These are phyloP conservation scores for Candida rishiriensis DNA, from an alignment of 805 yeast species.

Conservation along the genomic window DNA sequence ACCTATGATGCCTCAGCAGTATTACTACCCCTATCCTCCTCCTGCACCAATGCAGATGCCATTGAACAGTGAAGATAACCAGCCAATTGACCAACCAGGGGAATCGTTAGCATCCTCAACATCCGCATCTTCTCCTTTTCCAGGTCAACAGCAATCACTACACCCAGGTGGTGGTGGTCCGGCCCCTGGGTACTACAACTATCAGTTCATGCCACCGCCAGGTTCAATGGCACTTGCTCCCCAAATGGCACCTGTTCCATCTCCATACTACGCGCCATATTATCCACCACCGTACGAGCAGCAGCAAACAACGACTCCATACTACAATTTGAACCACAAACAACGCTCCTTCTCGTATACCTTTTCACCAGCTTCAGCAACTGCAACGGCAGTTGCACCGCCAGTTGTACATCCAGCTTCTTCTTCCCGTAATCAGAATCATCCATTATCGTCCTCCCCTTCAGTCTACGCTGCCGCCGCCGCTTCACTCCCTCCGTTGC, in stretches of 20 bases:
- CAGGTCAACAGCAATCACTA: too few species aligned
- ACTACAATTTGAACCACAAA: background rate
- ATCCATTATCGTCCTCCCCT: background rate
- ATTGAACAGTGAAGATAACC: background rate
- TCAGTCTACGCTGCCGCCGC: background rate
- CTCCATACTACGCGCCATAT: too few species aligned
- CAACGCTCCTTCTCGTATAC: background rate
- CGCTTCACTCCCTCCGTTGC: background rate
- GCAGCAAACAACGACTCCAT: too few species aligned
- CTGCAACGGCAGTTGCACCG: conserved; percentile 1
- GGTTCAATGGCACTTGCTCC: background rate
- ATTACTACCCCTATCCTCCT: background rate
- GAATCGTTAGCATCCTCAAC: too few species aligned
- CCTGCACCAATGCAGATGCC: background rate
- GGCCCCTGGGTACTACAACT: too few species aligned
- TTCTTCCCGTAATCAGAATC: background rate
- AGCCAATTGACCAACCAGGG: too few species aligned
- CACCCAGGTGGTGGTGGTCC: too few species aligned
- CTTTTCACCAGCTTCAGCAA: conserved; percentile 4
- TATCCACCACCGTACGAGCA: too few species aligned
- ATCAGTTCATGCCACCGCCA: too few species aligned
- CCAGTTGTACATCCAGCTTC: background rate
- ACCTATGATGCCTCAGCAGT: background rate
- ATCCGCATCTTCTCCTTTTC: too few species aligned
- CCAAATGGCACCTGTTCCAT: conserved; percentile 2